Percentiles rank a stretch among this genome's conserved stretches.
These are phyloP conservation scores for Claviceps humidiphila DNA, from an alignment of 2,329 filamentous ascomycete genomes.

Conservation along the genomic window DNA sequence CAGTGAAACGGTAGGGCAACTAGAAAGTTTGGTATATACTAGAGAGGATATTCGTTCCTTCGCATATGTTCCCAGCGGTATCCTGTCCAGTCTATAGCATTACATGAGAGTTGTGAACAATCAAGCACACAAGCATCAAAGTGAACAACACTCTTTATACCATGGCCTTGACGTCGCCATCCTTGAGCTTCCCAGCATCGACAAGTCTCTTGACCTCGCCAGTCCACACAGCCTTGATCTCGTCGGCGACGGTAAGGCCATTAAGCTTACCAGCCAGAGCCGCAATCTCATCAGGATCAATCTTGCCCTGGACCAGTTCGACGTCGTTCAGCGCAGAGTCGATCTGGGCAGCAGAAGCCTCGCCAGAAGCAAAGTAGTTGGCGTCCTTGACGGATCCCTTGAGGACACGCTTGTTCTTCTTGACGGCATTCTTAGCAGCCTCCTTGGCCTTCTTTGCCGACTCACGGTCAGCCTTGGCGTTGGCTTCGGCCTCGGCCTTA, in stretches of 20 bases:
- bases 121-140: background rate
- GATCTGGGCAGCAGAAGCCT: slow-evolving; percentile 62
- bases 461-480: slow-evolving; percentile 73
- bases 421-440: slow-evolving; percentile 93
- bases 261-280: slow-evolving; percentile 68
- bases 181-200: slow-evolving; percentile 73
- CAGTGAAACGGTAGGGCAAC: background rate
- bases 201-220: slow-evolving; percentile 69
- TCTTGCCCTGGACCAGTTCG: slow-evolving; percentile 74
- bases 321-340: slow-evolving; percentile 75
- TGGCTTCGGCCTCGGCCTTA: slow-evolving; percentile 71
- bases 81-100: background rate
- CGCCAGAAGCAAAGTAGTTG: slow-evolving; percentile 78
- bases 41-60: background rate
- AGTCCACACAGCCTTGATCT: slow-evolving; percentile 75
- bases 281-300: slow-evolving; percentile 84
- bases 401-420: slow-evolving; percentile 99
- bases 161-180: slow-evolving; percentile 62
- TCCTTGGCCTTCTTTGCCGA: slow-evolving; percentile 93
- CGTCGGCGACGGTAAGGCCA: slow-evolving; percentile 62
- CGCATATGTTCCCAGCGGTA: background rate
- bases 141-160: slow-evolving; percentile 15
- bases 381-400: slow-evolving; percentile 90
- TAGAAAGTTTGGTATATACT: background rate
- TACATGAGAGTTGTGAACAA: background rate